Base-by-base conservation (phyloP, 2,329 filamentous ascomycete species). In the Rutstroemia sp. region DNA sequence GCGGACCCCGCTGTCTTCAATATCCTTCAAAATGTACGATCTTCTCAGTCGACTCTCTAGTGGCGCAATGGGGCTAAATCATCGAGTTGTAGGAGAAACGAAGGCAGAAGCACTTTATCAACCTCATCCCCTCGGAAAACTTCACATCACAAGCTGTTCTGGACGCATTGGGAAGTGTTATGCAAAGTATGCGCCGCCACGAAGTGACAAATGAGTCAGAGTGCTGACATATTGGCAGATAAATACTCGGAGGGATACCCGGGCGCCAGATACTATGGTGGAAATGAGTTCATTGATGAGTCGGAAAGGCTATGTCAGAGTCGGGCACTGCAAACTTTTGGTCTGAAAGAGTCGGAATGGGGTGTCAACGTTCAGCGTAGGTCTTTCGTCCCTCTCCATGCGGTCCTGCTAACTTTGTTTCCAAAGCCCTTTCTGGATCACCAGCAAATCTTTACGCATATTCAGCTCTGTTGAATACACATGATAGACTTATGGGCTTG, bases 211-310 rank as follows among this genome's bases (percentile, higher is more conserved):
- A 64, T 68, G 68, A 64, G 66, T 72, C 61, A 71, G 69, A 71
- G 69, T 60, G 71, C 72, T 67, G 68, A 73, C 58, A 5, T 71
- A 52, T 45, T 34, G 42, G 34, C 49, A 88, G 89, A 97, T 75
- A 97, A 99, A 73, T 99, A 99, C 76, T 97, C 94, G 0, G 94
- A 99, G 73, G 94, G 94, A 51, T 99, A 99, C 68, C 94, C 92
- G 34, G 94, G 94, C 56, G 92, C 92, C 59, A 82, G 92, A 70
- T 97, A 97, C 76, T 97, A 97, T 70, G 92, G 92, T 54, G 92
- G 92, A 62, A 97, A 97, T 72, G 88, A 96, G 74, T 91, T 92
- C 73, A 97, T 97, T 68, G 92, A 97, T 69, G 82, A 90, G 68
- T 83, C 92, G 5, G 92, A 97, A 76, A 78, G 87, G 48, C 78